Evolutionary conservation across 495 filamentous ascomycete species (phyloP), one percentile per base, ranked within the genome.

Genomic region (Extremus antarcticus): DNA sequence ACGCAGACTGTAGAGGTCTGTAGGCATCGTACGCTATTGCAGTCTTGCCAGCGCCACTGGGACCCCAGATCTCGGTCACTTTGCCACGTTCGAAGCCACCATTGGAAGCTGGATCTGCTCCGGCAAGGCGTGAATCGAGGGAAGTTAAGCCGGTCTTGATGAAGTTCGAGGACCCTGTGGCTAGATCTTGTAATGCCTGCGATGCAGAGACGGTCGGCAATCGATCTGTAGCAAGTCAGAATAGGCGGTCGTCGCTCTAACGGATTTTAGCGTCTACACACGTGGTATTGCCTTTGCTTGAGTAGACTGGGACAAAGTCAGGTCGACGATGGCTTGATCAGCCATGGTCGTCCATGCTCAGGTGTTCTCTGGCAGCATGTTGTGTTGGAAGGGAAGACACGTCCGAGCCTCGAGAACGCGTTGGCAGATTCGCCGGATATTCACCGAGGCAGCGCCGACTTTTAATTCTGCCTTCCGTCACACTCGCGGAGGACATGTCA

Each of bases 171-270:
- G 71, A 65, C 25, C 66, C 68, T 21, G 71, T 69, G 24, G 78
- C 76, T 10, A 83, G 74, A 19, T 83, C 76, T 50, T 85, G 78
- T 39, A 95, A 71, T 9, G 87, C 89, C 68, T 94, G 81, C 0
- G 90, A 88, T 41, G 90, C 90, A 1, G 91, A 90, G 19, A 95
- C 77, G 0, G 92, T 90, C n/a, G 87, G 79, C 25, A 98, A 74
- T 4, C 87, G 85, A 70, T 86, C 85, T 87, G 51, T 41, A 39
- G 23, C 47, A 24, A 19, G 41, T 65, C 48, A 61, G 51, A 21
- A 11, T 40, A 3, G 13, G 13, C 29, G 29, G 4, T 35, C n/a
- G n/a, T n/a, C n/a, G n/a, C n/a, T n/a, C n/a, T n/a, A n/a, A n/a
- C n/a, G n/a, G n/a, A n/a, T n/a, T n/a, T n/a, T n/a, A n/a, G n/a